Base-by-base conservation (phyloP, 306 rosid genomes). In the Prosopis cineraria region DNA sequence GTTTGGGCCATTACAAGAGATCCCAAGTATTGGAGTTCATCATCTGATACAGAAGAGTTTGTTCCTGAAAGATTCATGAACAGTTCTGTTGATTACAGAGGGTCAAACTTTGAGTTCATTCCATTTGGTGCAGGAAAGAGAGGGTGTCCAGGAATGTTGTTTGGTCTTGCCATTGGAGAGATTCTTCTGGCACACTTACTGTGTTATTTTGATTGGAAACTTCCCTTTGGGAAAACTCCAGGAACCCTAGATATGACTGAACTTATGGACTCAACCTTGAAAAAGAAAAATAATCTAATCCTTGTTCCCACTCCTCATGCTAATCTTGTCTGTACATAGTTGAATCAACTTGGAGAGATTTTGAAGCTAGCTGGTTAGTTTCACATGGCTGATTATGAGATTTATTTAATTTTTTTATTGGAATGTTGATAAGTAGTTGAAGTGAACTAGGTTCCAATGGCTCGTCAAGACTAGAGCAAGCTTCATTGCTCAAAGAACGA, bases 151-250 rank as follows among this genome's bases (percentile, higher is more conserved):
- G 77, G 78, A 6, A 34, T 79, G 5, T 1, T 37, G 45, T 79
- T 47, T 62, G 82, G 66, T 7, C 1, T 39, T 17, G n/a, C 48
- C 14, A 79, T 22, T 62, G 40, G 29, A n/a, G 77, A 79, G 66
- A 27, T 24, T 1, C 20, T 75, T 31, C 36, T 71, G 13, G 82
- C 72, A 5, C 16, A 60, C 12, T 44, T 70, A 25, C 8, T 70
- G 4, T 79, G 73, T 29, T 33, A 45, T 62, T 79, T 79, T 79
- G 82, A 71, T 27, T 71, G 78, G 77, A 8, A 79, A 36, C 77
- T 71, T 24, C 78, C 82, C 13, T 6, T 0, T 44, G 82, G 78
- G 73, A 47, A 7, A 6, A 71, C 29, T 6, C 71, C 41, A 33
- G 66, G 71, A 47, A 67, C 25, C 11, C 31, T 60, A 40, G 77